phyloP scores from a whole-genome alignment of 2,329 filamentous ascomycete species.

The Nigrograna mackinnonii region DNA sequence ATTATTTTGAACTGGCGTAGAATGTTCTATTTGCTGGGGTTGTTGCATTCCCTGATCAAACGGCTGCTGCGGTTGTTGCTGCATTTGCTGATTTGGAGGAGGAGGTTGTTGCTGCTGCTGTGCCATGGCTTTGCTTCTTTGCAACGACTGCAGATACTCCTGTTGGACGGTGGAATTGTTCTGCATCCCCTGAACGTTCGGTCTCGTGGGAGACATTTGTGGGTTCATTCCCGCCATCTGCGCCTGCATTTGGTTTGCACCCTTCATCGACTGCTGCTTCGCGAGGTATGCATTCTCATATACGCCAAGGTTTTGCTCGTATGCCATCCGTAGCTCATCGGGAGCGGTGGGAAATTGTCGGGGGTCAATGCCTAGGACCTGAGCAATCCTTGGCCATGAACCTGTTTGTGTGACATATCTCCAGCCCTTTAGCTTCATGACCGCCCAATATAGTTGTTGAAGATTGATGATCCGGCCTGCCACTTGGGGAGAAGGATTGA shows the following conservation, averaged over 20 bases:
- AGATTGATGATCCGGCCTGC: conserved; percentile 75
- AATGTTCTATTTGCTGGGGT: conserved; percentile 37
- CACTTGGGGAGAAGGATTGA: conserved; percentile 76
- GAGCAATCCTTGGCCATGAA: conserved; percentile 73
- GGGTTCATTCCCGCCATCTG: conserved; percentile 29
- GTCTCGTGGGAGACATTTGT: conserved; percentile 41
- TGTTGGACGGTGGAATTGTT: conserved; percentile 55
- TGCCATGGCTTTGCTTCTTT: conserved; percentile 40
- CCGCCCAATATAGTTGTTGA: conserved; percentile 75
- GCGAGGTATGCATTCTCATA: conserved; percentile 74
- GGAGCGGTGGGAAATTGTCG: conserved; percentile 63
- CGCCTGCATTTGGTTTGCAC: conserved; percentile 23
- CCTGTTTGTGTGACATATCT: conserved; percentile 71
- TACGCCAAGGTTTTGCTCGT: conserved; percentile 73
- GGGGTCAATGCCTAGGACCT: conserved; percentile 48
- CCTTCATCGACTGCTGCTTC: conserved; percentile 54
- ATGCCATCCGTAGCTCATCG: conserved; percentile 70
- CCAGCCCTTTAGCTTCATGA: conserved; percentile 78
- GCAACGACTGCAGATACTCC: conserved; percentile 49
- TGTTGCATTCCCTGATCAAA: conserved; percentile 53
- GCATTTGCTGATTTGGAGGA: conserved; percentile 25
- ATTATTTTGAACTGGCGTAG: conserved; percentile 51
- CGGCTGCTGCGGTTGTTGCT: conserved; percentile 10
- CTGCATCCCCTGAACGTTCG: conserved; percentile 27
- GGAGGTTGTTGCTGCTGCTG: conserved; percentile 21